These are phyloP conservation scores for Trichoderma hamatum DNA, from an alignment of 2,329 filamentous ascomycete genomes.

Conservation along the genomic window DNA sequence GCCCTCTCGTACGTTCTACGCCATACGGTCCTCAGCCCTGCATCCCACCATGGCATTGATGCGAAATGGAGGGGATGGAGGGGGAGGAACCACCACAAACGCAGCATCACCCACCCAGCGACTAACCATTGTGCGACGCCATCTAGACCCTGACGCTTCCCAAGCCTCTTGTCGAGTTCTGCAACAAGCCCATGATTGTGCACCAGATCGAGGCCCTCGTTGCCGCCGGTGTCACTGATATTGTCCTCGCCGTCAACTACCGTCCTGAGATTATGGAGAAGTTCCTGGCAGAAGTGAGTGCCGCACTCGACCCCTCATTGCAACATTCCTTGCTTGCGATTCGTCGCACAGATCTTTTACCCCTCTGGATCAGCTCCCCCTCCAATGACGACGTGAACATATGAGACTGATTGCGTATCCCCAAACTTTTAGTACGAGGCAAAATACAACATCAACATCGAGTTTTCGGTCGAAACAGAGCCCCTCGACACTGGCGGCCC, in stretches of 20 bases:
- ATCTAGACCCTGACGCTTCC: conserved; percentile 88
- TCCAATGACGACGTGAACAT: conserved; percentile 15
- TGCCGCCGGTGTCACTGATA: conserved; percentile 91
- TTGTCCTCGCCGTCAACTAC: conserved; percentile 98
- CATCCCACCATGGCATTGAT: conserved; percentile 11
- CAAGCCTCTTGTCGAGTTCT: conserved; percentile 97
- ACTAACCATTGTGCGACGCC: conserved; percentile 34
- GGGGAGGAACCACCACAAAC: background rate
- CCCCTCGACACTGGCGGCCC: conserved; percentile 94
- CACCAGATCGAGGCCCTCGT: conserved; percentile 97
- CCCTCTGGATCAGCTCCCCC: background rate
- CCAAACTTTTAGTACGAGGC: conserved; percentile 70
- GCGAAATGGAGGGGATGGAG: conserved; percentile 15
- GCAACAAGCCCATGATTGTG: conserved; percentile 98
- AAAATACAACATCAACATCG: conserved; percentile 91
- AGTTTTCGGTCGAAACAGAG: conserved; percentile 95
- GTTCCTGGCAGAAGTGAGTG: conserved; percentile 77
- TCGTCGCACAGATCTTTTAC: conserved; percentile 16
- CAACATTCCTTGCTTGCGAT: conserved; percentile 7
- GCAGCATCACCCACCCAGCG: conserved; percentile 1
- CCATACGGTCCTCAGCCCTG: conserved; percentile 15
- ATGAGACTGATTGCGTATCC: conserved; percentile 16
- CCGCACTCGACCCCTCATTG: background rate
- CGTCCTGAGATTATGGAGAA: conserved; percentile 97
- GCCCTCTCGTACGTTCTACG: conserved; percentile 74